Evolutionary conservation across 2,329 filamentous ascomycete genomes (phyloP).

Genomic region (Xylariomycetidae sp.): DNA sequence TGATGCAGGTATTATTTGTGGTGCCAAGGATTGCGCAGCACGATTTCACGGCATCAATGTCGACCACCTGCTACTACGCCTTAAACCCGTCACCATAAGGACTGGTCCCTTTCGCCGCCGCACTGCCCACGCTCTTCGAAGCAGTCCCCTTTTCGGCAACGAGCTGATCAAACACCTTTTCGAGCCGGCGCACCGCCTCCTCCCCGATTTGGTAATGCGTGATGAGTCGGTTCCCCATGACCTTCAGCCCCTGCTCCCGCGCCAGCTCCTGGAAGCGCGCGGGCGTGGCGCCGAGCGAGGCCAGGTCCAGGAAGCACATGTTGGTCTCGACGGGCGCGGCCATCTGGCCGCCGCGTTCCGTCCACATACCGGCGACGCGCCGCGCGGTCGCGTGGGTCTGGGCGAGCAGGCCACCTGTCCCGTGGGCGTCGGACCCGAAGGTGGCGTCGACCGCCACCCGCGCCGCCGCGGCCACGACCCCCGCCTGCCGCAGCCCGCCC

Average conservation of each 20-base stretch:
- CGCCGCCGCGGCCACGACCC: slow-evolving; percentile 69
- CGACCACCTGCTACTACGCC: too few species aligned
- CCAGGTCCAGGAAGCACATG: slow-evolving; percentile 64
- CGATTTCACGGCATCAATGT: too few species aligned
- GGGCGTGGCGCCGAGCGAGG: slow-evolving; percentile 16
- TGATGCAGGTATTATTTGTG: too few species aligned
- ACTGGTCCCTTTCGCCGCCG: too few species aligned
- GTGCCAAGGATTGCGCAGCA: too few species aligned
- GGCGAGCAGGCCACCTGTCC: slow-evolving; percentile 34
- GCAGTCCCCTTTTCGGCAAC: slow-evolving; percentile 24
- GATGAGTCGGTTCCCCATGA: slow-evolving; percentile 24
- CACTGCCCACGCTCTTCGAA: too few species aligned
- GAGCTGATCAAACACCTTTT: slow-evolving; percentile 36
- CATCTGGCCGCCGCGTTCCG: slow-evolving; percentile 52
- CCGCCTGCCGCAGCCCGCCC: slow-evolving; percentile 70
- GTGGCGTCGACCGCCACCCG: slow-evolving; percentile 74
- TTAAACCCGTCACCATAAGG: too few species aligned
- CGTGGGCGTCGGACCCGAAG: slow-evolving; percentile 51
- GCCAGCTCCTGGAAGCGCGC: slow-evolving; percentile 21
- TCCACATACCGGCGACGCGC: slow-evolving; percentile 58
- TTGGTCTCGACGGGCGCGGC: slow-evolving; percentile 61
- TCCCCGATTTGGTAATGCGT: slow-evolving; percentile 46
- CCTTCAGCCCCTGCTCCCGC: slow-evolving; percentile 19
- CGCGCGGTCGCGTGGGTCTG: slow-evolving; percentile 54
- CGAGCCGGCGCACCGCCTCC: slow-evolving; percentile 45